Evolutionary conservation across 495 filamentous ascomycete genomes (phyloP), one percentile per base, ranked within the genome.

Genomic region (Trichocladium antarcticum): DNA sequence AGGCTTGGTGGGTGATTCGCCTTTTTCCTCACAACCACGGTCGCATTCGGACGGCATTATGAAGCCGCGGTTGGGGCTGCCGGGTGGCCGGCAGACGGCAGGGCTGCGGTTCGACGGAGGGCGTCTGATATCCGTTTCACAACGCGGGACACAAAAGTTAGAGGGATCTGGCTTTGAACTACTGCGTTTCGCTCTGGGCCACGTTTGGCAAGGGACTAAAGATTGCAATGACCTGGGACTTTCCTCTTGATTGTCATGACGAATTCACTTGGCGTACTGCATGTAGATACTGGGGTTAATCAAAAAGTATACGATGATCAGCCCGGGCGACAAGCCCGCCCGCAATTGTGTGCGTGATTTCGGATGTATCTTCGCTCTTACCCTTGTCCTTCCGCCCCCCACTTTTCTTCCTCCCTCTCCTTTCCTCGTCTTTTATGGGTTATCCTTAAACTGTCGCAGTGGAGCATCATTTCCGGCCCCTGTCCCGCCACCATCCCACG

Each of bases 201-300:
- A 58, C 52, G 49, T 51, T 39, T 34, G 56, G 64, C 48, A 58
- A 56, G 47, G 60, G 61, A 56, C 57, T 49, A 39, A 61, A 58
- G 59, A 67, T 60, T 65, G 66, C 40, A 49, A 64, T 49, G 54
- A 57, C 43, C 24, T 47, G 51, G 50, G 55, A 62, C 63, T 62
- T 58, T 60, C 52, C 63, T 61, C 58, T 58, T 59, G 60, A 46
- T 58, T 53, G 46, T 61, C 49, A 60, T 57, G 59, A 57, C 49
- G 57, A 47, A 59, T 32, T 63, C 58, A 65, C 61, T 58, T 56
- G 64, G 66, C 65, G 63, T 54, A 68, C 46, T 62, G 62, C 66
- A 68, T 71, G 65, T 70, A 72, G 66, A 72, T 69, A 66, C 53
- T 63, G 61, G 62, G 65, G 66, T 57, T 59, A 49, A 58, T 48